These are phyloP conservation scores for Starmerella geochares DNA, from an alignment of 805 yeast species.

Conservation along the genomic window DNA sequence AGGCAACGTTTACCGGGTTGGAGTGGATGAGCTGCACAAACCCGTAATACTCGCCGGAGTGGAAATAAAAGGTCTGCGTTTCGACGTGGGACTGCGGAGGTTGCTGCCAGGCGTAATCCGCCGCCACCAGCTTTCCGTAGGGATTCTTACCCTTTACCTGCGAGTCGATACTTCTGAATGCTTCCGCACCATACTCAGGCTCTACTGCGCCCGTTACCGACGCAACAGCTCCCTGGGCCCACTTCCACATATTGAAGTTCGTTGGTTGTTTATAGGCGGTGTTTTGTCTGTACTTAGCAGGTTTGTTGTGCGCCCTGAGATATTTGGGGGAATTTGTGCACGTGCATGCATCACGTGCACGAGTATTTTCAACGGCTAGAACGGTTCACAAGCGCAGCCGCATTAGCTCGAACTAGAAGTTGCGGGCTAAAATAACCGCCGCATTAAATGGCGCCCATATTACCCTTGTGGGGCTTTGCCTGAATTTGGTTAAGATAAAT, in stretches of 20 bases:
- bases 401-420: too few species aligned
- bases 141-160: slow-evolving; percentile 48
- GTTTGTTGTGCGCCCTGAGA: background rate
- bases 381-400: background rate
- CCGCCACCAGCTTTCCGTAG: slow-evolving; percentile 46
- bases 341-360: background rate
- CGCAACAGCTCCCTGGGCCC: slow-evolving; percentile 36
- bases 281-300: background rate
- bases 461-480: too few species aligned
- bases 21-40: slow-evolving; percentile 94
- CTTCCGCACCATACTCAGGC: slow-evolving; percentile 90
- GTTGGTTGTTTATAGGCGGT: background rate
- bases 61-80: slow-evolving; percentile 86
- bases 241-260: slow-evolving; percentile 25
- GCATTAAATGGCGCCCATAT: too few species aligned
- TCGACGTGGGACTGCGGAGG: slow-evolving; percentile 86
- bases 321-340: slow-evolving; percentile 1
- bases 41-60: slow-evolving; percentile 52
- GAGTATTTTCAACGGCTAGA: too few species aligned
- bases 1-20: slow-evolving; percentile 72
- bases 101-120: slow-evolving; percentile 63
- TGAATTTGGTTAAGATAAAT: too few species aligned
- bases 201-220: slow-evolving; percentile 96
- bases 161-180: slow-evolving; percentile 73
- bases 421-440: too few species aligned